Evolutionary conservation across 352 stramenopile species (phyloP).

Genomic region (Pythium phragmitis): DNA sequence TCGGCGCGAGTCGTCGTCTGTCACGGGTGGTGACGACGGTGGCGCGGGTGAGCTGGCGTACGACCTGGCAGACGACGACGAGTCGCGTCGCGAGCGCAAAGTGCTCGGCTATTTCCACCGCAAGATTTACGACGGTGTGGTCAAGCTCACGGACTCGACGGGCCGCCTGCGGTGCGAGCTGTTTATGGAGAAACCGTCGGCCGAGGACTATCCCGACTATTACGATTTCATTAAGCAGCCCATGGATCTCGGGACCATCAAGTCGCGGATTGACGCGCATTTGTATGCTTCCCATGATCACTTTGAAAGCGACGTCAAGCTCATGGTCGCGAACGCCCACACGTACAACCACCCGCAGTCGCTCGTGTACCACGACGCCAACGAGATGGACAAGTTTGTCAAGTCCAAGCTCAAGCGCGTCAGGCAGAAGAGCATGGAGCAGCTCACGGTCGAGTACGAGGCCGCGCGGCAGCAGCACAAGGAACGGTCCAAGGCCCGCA

Average conservation of each 20-base stretch:
- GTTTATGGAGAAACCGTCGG: constrained; percentile 80
- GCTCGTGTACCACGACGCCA: constrained; percentile 77
- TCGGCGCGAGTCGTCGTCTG: constrained; percentile 17
- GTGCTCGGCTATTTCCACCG: constrained; percentile 80
- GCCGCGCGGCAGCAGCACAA: constrained; percentile 83
- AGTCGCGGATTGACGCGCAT: constrained; percentile 66
- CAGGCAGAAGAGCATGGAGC: constrained; percentile 51
- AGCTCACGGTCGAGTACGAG: constrained; percentile 67
- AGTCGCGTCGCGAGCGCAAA: constrained; percentile 52
- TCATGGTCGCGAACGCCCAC: constrained; percentile 88
- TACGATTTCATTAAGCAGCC: constrained; percentile 85
- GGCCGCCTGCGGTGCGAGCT: constrained; percentile 68
- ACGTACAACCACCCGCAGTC: constrained; percentile 86
- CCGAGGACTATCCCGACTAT: constrained; percentile 87
- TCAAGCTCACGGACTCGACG: constrained; percentile 71
- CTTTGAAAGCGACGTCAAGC: constrained; percentile 80
- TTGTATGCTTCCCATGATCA: constrained; percentile 58
- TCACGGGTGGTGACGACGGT: constrained; percentile 28
- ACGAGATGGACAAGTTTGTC: constrained; percentile 86
- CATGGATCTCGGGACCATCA: constrained; percentile 90
- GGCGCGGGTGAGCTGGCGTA: constrained; percentile 31
- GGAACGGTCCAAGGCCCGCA: constrained; percentile 62
- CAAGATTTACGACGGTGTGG: constrained; percentile 81
- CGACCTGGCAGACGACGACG: constrained; percentile 37
- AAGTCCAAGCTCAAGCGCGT: constrained; percentile 76